Evolutionary conservation across 73 alveolate genomes (phyloP).

Genomic region (Diophrys appendiculata): DNA sequence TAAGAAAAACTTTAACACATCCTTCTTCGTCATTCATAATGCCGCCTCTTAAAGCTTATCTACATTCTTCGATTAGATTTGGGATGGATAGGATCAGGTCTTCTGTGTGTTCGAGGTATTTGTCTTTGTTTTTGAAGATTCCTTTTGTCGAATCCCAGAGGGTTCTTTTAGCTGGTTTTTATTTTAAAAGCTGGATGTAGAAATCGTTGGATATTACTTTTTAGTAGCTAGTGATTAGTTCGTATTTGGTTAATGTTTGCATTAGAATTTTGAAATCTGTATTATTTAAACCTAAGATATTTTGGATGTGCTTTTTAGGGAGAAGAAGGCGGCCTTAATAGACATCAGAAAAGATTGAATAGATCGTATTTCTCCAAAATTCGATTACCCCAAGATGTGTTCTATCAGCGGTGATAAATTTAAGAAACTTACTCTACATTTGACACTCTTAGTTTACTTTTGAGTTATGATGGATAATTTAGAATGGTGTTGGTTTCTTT

Average conservation of each 20-base stretch:
- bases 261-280: background rate
- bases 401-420: background rate
- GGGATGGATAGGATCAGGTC: background rate
- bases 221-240: background rate
- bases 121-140: too few species aligned
- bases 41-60: background rate
- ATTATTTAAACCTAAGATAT: background rate
- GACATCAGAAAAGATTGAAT: background rate
- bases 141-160: background rate
- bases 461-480: too few species aligned
- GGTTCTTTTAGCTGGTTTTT: background rate
- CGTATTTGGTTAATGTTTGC: background rate
- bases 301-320: background rate
- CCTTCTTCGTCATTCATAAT: background rate
- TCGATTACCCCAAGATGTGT: too few species aligned
- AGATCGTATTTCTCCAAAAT: background rate
- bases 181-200: background rate
- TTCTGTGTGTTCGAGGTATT: background rate
- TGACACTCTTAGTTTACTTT: too few species aligned
- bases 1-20: background rate
- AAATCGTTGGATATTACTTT: background rate
- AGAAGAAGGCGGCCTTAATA: background rate
- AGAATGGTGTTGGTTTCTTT: too few species aligned
- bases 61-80: background rate
- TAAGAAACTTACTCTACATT: background rate